Conservation (phyloP, 2,329 filamentous ascomycete genomes). For the Graphilbum sp. region DNA sequence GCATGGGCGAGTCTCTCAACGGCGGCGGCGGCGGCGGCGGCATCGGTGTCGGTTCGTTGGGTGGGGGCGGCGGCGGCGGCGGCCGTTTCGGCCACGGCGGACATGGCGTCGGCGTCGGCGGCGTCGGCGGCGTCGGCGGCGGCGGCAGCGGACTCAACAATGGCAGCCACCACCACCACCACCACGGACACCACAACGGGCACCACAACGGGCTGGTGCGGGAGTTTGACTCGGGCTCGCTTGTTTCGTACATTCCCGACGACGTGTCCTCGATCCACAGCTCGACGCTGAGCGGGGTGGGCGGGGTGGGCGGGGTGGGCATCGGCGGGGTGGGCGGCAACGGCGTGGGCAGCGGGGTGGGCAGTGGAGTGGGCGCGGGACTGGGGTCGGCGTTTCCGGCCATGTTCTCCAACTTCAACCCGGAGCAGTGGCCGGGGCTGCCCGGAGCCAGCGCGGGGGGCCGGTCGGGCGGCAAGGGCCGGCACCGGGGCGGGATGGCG, state of each 20-base stretch:
- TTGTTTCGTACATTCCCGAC: conserved; percentile 90
- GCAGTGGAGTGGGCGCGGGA: conserved; percentile 47
- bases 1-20: conserved; percentile 35
- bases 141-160: conserved; percentile 6
- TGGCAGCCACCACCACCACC: conserved; percentile 19
- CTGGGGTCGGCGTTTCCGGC: conserved; percentile 71
- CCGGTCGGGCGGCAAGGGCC: conserved; percentile 48
- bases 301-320: conserved; percentile 28
- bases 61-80: not conserved
- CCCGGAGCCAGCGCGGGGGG: conserved; percentile 43
- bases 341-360: conserved; percentile 48
- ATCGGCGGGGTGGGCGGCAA: conserved; percentile 29
- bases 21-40: conserved; percentile 28
- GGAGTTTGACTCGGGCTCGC: conserved; percentile 65
- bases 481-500: conserved; percentile 39
- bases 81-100: conserved; percentile 12
- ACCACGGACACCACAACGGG: conserved; percentile 22
- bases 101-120: conserved; percentile 14
- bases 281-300: conserved; percentile 72
- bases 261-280: conserved; percentile 94
- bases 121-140: not conserved
- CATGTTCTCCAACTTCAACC: conserved; percentile 86
- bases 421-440: conserved; percentile 77
- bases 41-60: not conserved
- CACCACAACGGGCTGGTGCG: conserved; percentile 23